phyloP scores from a whole-genome alignment of 148 eudicot genomes.

The Amaranthus palmeri region DNA sequence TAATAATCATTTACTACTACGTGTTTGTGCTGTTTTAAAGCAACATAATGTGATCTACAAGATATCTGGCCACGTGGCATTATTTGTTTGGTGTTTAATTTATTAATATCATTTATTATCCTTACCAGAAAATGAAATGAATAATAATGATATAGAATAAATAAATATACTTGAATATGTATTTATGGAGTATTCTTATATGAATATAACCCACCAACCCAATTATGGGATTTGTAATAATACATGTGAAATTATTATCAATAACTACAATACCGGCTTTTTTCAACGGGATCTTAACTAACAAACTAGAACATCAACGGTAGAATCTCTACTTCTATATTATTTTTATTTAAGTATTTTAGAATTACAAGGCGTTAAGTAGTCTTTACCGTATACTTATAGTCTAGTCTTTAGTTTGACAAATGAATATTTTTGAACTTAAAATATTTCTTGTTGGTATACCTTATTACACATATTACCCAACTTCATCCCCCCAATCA shows the following conservation, averaged over 20 bases:
- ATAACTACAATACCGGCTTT: constrained; percentile 20
- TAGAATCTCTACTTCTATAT: background rate
- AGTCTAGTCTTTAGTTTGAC: too few species aligned
- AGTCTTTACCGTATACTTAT: too few species aligned
- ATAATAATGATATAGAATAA: background rate
- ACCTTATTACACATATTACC: too few species aligned
- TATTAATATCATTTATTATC: constrained; percentile 2
- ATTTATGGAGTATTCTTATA: too few species aligned
- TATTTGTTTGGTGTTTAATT: constrained; percentile 6
- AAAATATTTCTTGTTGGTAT: too few species aligned
- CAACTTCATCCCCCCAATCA: too few species aligned
- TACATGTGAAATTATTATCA: constrained; percentile 32
- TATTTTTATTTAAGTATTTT: background rate
- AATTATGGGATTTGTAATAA: constrained; percentile 19
- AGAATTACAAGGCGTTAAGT: background rate
- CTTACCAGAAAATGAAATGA: background rate
- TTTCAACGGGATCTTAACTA: constrained; percentile 31
- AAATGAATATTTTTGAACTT: too few species aligned
- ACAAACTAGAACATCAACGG: constrained; percentile 6
- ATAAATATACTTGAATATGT: too few species aligned
- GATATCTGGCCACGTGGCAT: constrained; percentile 21
- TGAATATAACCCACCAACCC: background rate
- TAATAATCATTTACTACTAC: background rate
- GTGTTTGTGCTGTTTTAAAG: background rate
- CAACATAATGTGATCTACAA: constrained; percentile 10